phyloP scores from a whole-genome alignment of 2,329 filamentous ascomycete species.

The Sporothrix protearum region DNA sequence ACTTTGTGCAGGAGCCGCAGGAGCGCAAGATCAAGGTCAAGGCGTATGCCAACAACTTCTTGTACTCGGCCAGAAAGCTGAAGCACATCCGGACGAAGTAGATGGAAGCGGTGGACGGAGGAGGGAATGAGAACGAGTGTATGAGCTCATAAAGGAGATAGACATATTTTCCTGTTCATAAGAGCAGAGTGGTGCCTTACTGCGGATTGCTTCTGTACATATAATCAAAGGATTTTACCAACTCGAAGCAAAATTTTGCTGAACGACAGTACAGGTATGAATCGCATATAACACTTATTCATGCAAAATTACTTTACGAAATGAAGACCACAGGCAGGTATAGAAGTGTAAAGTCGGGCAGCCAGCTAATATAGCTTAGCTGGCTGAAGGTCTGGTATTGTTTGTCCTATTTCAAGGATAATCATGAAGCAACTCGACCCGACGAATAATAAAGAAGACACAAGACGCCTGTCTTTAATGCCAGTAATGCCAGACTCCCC shows the following conservation, averaged over 20 bases:
- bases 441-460: neutral
- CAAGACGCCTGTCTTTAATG: neutral
- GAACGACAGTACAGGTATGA: too few relatives aligned
- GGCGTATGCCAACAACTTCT: slow-evolving; percentile 95
- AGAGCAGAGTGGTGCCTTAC: neutral
- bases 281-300: too few relatives aligned
- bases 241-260: too few relatives aligned
- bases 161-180: neutral
- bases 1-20: slow-evolving; percentile 97
- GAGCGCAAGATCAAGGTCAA: slow-evolving; percentile 81
- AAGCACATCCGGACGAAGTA: slow-evolving; percentile 84
- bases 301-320: too few relatives aligned
- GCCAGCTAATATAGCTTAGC: neutral
- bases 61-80: slow-evolving; percentile 78
- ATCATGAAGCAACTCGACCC: neutral
- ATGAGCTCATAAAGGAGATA: neutral
- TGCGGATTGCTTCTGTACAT: slow-evolving; percentile 15
- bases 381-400: neutral
- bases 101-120: neutral
- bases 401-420: neutral
- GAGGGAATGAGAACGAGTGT: slow-evolving; percentile 13
- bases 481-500: neutral
- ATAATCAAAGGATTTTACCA: slow-evolving; percentile 3
- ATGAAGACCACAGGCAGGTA: neutral
- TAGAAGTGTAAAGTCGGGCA: neutral